Evolutionary conservation across 2,329 filamentous ascomycete species (phyloP), one percentile per base, ranked within the genome.

Genomic region (Neofusicoccum laricinum): DNA sequence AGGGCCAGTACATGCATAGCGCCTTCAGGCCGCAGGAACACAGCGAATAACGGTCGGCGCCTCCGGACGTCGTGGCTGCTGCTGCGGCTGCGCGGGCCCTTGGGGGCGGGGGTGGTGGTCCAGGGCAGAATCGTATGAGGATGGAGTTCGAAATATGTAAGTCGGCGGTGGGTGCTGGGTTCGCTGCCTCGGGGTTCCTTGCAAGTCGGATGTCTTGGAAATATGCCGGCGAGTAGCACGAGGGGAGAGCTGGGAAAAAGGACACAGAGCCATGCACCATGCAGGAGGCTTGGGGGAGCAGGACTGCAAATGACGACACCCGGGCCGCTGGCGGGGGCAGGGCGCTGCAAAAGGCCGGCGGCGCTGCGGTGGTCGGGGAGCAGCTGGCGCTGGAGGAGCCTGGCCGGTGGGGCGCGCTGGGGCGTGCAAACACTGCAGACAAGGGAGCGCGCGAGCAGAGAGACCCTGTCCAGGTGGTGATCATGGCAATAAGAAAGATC

Each of bases 1-100:
- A 76, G 71, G 68, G 72, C 71, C 74, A 77, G 74, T 73, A 73
- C 76, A 74, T 76, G 75, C 76, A 78, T 78, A 72, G 74, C 71
- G 76, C 73, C 71, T 71, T 38, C 40, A 53, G 61, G 61, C 61
- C 55, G 25, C 50, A 64, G 61, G 61, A 48, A 57, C 50, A 57
- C 61, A 57, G 43, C 50, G 61, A 64, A 57, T 64, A 46, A 64
- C 61, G 50, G 49, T 64, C 32, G 49, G 50, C 32, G 41, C 34
- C 50, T 51, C 34, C 17, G 25, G 58, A 41, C 34, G 45, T 49
- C 58, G 55, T 59, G 55, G 55, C 55, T 59, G 55, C 55, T 59
- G 46, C 55, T 46, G 55, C 55, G 46, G 41, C 55, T 36, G 55
- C 32, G 45, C 46, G n/a, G 57, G 30, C 40, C 25, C 15, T 45